These are phyloP conservation scores for Trypanosoma theileri DNA, from an alignment of 208 protist genomes.

Conservation along the genomic window DNA sequence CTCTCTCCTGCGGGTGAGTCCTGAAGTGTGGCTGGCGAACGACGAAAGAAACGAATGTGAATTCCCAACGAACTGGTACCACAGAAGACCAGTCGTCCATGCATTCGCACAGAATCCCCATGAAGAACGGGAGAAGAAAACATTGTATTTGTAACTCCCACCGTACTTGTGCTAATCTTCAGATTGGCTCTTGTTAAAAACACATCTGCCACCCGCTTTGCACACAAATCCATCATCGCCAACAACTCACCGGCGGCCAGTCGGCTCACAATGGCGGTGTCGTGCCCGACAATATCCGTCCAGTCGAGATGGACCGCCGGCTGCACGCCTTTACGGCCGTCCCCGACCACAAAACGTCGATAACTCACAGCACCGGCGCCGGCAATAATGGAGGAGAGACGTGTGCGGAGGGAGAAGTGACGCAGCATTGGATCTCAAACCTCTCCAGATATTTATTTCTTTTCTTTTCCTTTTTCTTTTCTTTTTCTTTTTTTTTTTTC, in stretches of 20 bases:
- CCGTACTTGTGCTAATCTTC: constrained; percentile 58
- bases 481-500: too few species aligned
- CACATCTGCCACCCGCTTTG: constrained; percentile 56
- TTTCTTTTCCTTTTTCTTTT: too few species aligned
- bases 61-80: constrained; percentile 83
- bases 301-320: constrained; percentile 53
- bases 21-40: constrained; percentile 54
- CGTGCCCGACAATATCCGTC: constrained; percentile 77
- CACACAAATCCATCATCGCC: constrained; percentile 87
- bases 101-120: constrained; percentile 80
- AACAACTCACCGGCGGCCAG: constrained; percentile 81
- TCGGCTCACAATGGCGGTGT: constrained; percentile 41
- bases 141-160: constrained; percentile 80
- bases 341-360: constrained; percentile 52
- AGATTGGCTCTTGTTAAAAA: constrained; percentile 25
- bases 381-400: not conserved
- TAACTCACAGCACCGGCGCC: not conserved
- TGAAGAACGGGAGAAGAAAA: constrained; percentile 83
- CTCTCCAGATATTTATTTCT: too few species aligned
- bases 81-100: constrained; percentile 74
- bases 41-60: constrained; percentile 77
- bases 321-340: constrained; percentile 55
- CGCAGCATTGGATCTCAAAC: not conserved
- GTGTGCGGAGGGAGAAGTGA: not conserved
- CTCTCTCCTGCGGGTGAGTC: constrained; percentile 72